Conservation (phyloP, 768 basidiomycete species). For the Sutorius australiensis region DNA sequence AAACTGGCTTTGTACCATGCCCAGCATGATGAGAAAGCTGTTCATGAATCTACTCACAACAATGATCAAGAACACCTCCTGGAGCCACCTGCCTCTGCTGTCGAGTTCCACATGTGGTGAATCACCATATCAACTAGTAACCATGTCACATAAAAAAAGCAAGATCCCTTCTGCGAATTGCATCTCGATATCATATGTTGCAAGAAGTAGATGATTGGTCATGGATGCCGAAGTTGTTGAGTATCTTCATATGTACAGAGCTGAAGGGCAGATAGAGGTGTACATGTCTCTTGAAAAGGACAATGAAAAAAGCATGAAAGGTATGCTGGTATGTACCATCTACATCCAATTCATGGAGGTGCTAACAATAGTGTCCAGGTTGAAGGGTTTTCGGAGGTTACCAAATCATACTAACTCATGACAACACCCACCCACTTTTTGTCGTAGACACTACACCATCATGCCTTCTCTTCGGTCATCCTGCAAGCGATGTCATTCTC, state of each 20-base stretch:
- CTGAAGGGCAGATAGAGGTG: conserved; percentile 76
- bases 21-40: conserved; percentile 17
- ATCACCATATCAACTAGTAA: conserved; percentile 32
- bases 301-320: conserved; percentile 56
- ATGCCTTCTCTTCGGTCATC: not conserved
- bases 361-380: conserved; percentile 45
- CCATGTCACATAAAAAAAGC: conserved; percentile 30
- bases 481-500: conserved; percentile 22
- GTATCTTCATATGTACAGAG: conserved; percentile 72
- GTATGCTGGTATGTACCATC: conserved; percentile 61
- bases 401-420: conserved; percentile 57
- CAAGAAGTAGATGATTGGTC: conserved; percentile 80
- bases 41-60: conserved; percentile 13
- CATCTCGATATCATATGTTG: conserved; percentile 94
- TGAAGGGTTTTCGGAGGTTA: conserved; percentile 67
- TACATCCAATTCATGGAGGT: conserved; percentile 2
- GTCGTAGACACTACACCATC: conserved; percentile 42
- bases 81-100: conserved; percentile 54
- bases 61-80: conserved; percentile 45
- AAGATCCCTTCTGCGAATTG: conserved; percentile 72
- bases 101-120: conserved; percentile 45
- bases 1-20: conserved; percentile 20
- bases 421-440: conserved; percentile 11
- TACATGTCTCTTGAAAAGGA: conserved; percentile 54
- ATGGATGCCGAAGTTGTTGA: conserved; percentile 87